These are phyloP conservation scores for Phoenix roebelenii DNA, from an alignment of 176 grass and related monocot genomes.

Conservation along the genomic window DNA sequence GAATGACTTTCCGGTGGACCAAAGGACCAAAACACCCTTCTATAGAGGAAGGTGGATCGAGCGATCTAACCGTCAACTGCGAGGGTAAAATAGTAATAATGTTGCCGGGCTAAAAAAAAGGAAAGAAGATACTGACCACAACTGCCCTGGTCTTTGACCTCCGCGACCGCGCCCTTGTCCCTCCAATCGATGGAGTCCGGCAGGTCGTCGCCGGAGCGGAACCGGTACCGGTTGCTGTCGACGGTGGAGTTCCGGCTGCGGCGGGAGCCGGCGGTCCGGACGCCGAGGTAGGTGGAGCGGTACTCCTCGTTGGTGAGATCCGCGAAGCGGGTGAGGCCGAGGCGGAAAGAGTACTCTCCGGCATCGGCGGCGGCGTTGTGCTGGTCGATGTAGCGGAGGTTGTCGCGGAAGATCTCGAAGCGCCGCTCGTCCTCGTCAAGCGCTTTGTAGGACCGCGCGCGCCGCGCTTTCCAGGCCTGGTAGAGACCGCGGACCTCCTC, in stretches of 20 bases:
- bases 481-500: conserved; percentile 56
- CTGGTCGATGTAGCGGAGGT: conserved; percentile 56
- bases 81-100: not conserved
- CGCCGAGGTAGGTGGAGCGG: conserved; percentile 53
- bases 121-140: conserved; percentile 39
- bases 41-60: not conserved
- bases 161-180: conserved; percentile 46
- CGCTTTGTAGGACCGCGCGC: conserved; percentile 41
- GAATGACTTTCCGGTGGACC: too few relatives aligned
- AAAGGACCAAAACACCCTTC: too few relatives aligned
- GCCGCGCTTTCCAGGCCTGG: conserved; percentile 42
- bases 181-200: conserved; percentile 71
- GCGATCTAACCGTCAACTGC: not conserved
- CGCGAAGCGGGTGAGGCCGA: conserved; percentile 78
- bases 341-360: conserved; percentile 61
- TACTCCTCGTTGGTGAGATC: conserved; percentile 95
- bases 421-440: conserved; percentile 47
- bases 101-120: not conserved
- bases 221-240: conserved; percentile 34
- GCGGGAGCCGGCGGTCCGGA: not conserved
- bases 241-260: conserved; percentile 6
- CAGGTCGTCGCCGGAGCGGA: conserved; percentile 33
- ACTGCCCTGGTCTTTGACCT: conserved; percentile 75
- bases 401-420: conserved; percentile 60
- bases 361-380: conserved; percentile 75